Conservation (phyloP, 495 filamentous ascomycete genomes). For the Trichoderma asperelloides region DNA sequence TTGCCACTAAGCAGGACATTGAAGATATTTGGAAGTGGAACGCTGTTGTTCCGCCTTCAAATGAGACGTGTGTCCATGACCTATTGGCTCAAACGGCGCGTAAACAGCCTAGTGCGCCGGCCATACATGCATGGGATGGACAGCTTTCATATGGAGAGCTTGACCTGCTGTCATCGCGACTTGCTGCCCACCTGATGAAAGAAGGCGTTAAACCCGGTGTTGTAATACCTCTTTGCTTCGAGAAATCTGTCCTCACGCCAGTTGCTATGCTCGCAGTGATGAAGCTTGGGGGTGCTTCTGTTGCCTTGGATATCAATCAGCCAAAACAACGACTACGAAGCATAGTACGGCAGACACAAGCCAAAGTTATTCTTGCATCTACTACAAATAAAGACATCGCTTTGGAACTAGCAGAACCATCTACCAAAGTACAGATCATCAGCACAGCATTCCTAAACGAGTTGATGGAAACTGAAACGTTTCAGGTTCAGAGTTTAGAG, state of each 20-base stretch:
- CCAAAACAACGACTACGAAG: neutral
- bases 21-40: neutral
- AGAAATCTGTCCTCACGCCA: neutral
- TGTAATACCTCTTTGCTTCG: constrained; percentile 1
- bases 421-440: neutral
- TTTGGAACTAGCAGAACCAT: neutral
- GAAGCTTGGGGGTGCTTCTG: neutral
- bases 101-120: neutral
- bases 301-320: neutral
- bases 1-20: neutral
- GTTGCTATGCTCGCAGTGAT: constrained; percentile 5
- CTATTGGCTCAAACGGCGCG: neutral
- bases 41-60: neutral
- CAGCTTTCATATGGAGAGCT: neutral
- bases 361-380: neutral
- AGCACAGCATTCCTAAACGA: neutral
- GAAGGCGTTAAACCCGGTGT: neutral
- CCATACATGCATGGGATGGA: neutral
- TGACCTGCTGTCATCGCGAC: neutral
- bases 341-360: neutral
- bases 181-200: neutral
- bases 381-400: neutral
- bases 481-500: neutral
- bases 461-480: neutral
- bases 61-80: neutral